phyloP scores from a whole-genome alignment of 2,329 filamentous ascomycete species.

The Immersiporthe knoxdaviesiana region DNA sequence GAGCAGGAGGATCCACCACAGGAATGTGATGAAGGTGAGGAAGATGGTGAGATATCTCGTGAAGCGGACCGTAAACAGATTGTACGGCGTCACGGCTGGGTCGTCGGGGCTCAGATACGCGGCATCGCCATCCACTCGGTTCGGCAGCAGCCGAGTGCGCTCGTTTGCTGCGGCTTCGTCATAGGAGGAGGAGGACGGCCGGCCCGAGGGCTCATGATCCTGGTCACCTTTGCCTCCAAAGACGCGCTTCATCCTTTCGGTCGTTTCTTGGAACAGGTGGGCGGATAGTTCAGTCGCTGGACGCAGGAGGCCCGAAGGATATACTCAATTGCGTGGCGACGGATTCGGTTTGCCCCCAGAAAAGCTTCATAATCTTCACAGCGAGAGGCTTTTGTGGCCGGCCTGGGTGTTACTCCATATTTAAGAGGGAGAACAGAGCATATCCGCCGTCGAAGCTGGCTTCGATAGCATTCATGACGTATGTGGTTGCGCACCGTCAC shows the following conservation, averaged over 20 bases:
- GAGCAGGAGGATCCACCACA: constrained; percentile 94
- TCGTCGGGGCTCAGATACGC: constrained; percentile 78
- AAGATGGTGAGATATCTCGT: constrained; percentile 77
- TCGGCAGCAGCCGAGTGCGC: constrained; percentile 70
- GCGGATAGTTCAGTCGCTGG: neutral
- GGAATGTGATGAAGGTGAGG: constrained; percentile 73
- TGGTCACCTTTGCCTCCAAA: constrained; percentile 28
- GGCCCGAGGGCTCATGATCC: constrained; percentile 35
- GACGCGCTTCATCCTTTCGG: constrained; percentile 23
- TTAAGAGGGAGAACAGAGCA: neutral
- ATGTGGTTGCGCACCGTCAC: constrained; percentile 18
- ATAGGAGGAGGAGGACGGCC: constrained; percentile 29
- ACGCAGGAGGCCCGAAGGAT: neutral
- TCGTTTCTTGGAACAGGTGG: neutral
- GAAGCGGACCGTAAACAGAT: constrained; percentile 86
- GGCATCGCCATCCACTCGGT: constrained; percentile 57
- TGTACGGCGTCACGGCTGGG: constrained; percentile 89
- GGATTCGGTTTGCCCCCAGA: neutral
- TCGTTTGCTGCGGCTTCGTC: constrained; percentile 45
- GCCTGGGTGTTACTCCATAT: neutral
- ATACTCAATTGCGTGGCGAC: neutral
- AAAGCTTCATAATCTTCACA: neutral
- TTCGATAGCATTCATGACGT: constrained; percentile 19
- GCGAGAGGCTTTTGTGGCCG: neutral
- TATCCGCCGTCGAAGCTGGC: neutral